Conservation (phyloP, 2,329 filamentous ascomycete species). For the Zasmidium angulare region DNA sequence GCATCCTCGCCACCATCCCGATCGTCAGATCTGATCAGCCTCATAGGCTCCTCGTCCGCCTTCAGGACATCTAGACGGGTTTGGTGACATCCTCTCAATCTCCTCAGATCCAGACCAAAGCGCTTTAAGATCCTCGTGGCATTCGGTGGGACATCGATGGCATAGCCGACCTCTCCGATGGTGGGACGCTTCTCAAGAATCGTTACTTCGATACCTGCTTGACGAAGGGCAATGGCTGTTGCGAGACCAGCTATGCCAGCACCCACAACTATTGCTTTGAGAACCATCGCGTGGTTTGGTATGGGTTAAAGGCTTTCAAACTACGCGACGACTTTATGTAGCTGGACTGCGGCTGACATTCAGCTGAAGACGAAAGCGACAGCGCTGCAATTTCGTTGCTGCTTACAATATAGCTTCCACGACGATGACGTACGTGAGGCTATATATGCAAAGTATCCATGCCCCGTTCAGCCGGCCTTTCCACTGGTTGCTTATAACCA, state of each 20-base stretch:
- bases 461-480: too few species aligned
- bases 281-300: not conserved
- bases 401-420: too few species aligned
- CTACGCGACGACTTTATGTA: too few species aligned
- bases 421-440: too few species aligned
- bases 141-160: conserved; percentile 15
- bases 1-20: conserved; percentile 3
- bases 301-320: too few species aligned
- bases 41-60: not conserved
- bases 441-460: too few species aligned
- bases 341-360: too few species aligned
- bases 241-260: conserved; percentile 55
- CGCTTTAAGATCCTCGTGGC: conserved; percentile 9
- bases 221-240: conserved; percentile 49
- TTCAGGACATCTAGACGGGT: not conserved
- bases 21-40: not conserved
- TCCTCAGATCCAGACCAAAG: not conserved
- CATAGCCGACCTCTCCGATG: conserved; percentile 36
- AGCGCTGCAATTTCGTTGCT: too few species aligned
- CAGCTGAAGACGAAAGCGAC: too few species aligned
- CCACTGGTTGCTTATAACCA: too few species aligned
- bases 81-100: not conserved
- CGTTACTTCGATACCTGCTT: conserved; percentile 54
- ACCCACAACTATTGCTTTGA: conserved; percentile 55
- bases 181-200: conserved; percentile 53